Percentiles rank a stretch among this genome's conserved stretches.
phyloP scores from a whole-genome alignment of 228 moss, liverwort and hornwort genomes.

The Sphagnum fallax region DNA sequence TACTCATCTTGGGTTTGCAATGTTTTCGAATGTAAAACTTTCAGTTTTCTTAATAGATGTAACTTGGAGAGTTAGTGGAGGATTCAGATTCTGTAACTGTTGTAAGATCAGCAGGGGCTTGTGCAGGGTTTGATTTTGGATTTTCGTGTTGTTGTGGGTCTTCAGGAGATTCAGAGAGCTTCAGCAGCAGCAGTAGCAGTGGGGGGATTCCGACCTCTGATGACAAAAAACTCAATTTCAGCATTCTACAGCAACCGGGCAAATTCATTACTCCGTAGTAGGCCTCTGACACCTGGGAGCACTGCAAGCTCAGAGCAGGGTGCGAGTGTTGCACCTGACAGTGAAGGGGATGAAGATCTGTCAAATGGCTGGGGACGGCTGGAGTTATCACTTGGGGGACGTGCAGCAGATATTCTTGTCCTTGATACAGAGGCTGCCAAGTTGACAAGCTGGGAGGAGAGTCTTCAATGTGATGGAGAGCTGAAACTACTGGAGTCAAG shows the following conservation, averaged over 20 bases:
- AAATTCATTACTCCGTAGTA: conserved; percentile 21
- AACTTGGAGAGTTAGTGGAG: not conserved
- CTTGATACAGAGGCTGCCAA: conserved; percentile 15
- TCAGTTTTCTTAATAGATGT: not conserved
- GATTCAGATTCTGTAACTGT: too few species aligned
- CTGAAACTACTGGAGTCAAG: too few species aligned
- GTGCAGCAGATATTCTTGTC: conserved; percentile 23
- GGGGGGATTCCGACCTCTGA: conserved; percentile 41
- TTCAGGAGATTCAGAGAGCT: conserved; percentile 36
- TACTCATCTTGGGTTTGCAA: too few species aligned
- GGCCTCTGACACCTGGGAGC: conserved; percentile 42
- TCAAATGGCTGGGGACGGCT: conserved; percentile 20
- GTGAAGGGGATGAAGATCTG: conserved; percentile 28
- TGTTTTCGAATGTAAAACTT: not conserved
- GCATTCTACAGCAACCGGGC: conserved; percentile 48
- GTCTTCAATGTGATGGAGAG: not conserved
- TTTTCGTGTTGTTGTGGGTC: not conserved
- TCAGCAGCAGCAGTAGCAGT: conserved; percentile 6
- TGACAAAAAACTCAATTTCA: conserved; percentile 44
- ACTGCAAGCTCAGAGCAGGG: conserved; percentile 47
- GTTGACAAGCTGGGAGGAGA: conserved; percentile 8
- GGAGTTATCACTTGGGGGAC: conserved; percentile 13
- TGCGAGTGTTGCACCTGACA: conserved; percentile 39
- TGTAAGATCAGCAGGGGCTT: too few species aligned
- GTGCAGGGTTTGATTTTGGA: too few species aligned